Evolutionary conservation across 257 asterid species (phyloP).

Genomic region (Nemophila menziesii): DNA sequence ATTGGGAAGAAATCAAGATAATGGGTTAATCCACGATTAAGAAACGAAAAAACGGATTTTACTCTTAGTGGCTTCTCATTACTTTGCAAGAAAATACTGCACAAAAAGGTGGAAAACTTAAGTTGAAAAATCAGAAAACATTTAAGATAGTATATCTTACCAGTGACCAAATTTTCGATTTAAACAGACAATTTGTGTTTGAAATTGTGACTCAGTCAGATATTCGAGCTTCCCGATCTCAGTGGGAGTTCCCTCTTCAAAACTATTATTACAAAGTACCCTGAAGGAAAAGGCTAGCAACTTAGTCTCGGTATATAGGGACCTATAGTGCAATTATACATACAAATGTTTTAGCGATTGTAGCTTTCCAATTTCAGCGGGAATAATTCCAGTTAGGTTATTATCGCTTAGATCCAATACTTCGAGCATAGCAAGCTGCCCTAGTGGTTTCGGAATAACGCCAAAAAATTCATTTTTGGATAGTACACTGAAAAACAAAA

Average conservation of each 20-base stretch:
- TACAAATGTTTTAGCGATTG: conserved; percentile 51
- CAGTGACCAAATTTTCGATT: conserved; percentile 75
- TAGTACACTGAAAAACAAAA: conserved; percentile 23
- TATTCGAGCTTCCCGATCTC: conserved; percentile 54
- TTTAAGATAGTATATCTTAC: conserved; percentile 20
- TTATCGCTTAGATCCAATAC: conserved; percentile 74
- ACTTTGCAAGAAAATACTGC: conserved; percentile 43
- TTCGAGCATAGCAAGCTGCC: conserved; percentile 44
- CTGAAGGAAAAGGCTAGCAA: conserved; percentile 23
- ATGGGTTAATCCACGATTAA: conserved; percentile 25
- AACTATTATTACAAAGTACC: conserved; percentile 57
- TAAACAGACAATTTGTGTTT: conserved; percentile 38
- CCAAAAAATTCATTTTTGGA: conserved; percentile 62
- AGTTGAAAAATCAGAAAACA: not conserved
- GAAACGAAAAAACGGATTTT: conserved; percentile 21
- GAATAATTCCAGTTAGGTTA: conserved; percentile 56
- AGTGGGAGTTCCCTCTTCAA: conserved; percentile 59
- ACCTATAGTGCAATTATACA: conserved; percentile 18
- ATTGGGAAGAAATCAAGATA: conserved; percentile 37
- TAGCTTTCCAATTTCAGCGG: conserved; percentile 59
- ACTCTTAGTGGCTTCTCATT: conserved; percentile 25
- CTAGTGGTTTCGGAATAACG: conserved; percentile 54
- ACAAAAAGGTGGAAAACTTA: conserved; percentile 1
- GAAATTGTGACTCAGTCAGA: conserved; percentile 45
- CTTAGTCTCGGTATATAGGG: not conserved